Percentiles rank a stretch among this genome's conserved stretches.
phyloP scores from a whole-genome alignment of 495 filamentous ascomycete species.

The Talaromyces liani region DNA sequence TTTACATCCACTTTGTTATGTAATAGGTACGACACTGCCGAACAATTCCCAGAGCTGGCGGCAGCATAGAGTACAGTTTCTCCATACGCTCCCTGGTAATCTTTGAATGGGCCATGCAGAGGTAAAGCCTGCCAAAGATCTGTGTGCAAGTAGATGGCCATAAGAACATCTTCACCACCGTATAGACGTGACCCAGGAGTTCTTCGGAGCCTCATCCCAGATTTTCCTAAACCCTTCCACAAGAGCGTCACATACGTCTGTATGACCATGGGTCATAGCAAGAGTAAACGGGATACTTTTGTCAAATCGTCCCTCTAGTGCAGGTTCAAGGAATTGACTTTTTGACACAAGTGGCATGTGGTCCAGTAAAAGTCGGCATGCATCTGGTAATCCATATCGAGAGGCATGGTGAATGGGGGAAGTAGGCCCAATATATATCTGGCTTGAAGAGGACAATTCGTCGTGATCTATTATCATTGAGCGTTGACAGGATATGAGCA shows the following conservation, averaged over 20 bases:
- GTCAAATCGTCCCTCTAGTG: background rate
- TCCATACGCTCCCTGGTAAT: background rate
- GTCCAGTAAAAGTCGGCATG: background rate
- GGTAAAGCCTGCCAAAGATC: background rate
- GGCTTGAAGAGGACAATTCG: background rate
- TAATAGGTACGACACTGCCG: background rate
- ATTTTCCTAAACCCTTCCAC: background rate
- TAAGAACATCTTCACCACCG: background rate
- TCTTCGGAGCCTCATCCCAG: background rate
- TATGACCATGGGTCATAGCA: background rate
- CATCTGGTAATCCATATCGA: background rate
- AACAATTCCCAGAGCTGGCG: background rate
- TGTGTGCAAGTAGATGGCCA: background rate
- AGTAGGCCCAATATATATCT: background rate
- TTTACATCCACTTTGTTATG: background rate
- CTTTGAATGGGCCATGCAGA: background rate
- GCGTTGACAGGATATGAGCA: background rate
- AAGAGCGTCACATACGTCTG: background rate
- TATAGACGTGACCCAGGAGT: background rate
- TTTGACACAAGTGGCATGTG: background rate
- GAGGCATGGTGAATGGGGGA: background rate
- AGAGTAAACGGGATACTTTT: background rate
- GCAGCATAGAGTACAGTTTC: background rate
- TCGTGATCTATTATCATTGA: background rate
- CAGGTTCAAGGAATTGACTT: background rate